phyloP scores from a whole-genome alignment of 768 basidiomycete genomes.

The Tephrocybe sp. region DNA sequence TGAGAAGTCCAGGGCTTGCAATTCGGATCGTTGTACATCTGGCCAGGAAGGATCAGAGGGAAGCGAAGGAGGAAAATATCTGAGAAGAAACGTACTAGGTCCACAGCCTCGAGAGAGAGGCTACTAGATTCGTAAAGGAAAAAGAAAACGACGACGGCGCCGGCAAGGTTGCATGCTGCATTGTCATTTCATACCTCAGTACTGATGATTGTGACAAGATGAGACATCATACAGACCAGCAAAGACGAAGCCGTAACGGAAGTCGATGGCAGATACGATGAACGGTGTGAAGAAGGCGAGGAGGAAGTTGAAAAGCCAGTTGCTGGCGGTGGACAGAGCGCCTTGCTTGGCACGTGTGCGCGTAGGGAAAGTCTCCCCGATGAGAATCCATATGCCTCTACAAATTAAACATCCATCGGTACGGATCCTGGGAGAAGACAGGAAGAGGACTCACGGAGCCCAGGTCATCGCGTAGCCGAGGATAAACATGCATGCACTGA shows the following conservation, averaged over 20 bases:
- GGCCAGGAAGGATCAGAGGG: neutral
- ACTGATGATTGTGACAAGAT: neutral
- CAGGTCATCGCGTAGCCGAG: constrained; percentile 70
- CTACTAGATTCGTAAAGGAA: constrained; percentile 77
- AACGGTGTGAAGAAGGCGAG: constrained; percentile 81
- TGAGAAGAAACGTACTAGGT: constrained; percentile 38
- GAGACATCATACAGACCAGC: constrained; percentile 40
- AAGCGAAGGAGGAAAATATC: neutral
- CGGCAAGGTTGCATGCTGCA: constrained; percentile 58
- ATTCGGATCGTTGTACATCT: constrained; percentile 66
- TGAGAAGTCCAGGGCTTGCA: constrained; percentile 69
- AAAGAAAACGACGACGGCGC: constrained; percentile 61
- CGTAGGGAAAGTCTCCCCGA: constrained; percentile 76
- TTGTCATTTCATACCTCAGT: neutral
- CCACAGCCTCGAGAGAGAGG: constrained; percentile 65
- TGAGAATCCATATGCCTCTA: constrained; percentile 73
- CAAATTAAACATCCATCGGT: neutral
- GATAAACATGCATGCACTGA: constrained; percentile 71
- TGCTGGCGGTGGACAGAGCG: constrained; percentile 60
- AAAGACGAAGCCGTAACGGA: constrained; percentile 71
- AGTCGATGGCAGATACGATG: constrained; percentile 55
- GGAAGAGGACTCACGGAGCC: constrained; percentile 46
- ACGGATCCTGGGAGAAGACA: neutral
- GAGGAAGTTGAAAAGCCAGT: constrained; percentile 73
- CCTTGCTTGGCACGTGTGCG: constrained; percentile 72